These are phyloP conservation scores for Tuber borchii DNA, from an alignment of 495 filamentous ascomycete species.

Conservation along the genomic window DNA sequence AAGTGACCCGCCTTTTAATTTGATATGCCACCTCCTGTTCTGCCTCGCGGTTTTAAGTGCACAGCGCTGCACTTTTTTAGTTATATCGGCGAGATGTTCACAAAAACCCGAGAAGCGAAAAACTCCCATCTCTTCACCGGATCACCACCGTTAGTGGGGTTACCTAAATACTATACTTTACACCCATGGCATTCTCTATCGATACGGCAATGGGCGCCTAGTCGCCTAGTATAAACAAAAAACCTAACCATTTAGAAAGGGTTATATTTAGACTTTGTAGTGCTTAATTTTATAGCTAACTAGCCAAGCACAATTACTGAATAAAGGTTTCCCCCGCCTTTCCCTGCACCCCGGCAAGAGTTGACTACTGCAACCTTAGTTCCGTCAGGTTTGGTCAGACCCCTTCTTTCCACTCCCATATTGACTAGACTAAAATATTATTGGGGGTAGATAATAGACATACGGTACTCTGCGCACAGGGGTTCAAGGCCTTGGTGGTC, in stretches of 20 bases:
- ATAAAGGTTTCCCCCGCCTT: neutral
- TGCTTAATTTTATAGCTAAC: neutral
- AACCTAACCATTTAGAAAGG: neutral
- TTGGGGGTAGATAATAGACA: neutral
- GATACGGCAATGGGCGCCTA: neutral
- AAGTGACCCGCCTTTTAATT: neutral
- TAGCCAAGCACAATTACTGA: neutral
- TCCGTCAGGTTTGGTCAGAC: neutral
- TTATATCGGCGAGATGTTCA: neutral
- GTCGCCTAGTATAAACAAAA: neutral
- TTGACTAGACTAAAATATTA: neutral
- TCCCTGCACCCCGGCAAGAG: neutral
- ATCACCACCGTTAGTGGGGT: neutral
- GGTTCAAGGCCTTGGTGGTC: neutral
- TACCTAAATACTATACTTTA: neutral
- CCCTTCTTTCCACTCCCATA: neutral
- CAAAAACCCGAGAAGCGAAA: neutral
- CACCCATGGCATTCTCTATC: neutral
- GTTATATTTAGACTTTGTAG: neutral
- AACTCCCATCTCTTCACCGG: neutral
- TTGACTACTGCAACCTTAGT: neutral
- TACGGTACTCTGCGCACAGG: neutral
- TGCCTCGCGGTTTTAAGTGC: neutral
- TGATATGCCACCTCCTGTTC: neutral
- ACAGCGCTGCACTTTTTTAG: neutral